A percentile compares a stretch with the other conserved stretches of the same genome.
These are phyloP conservation scores for Alternaria sp. DNA, from an alignment of 2,329 filamentous ascomycete genomes.

Conservation along the genomic window DNA sequence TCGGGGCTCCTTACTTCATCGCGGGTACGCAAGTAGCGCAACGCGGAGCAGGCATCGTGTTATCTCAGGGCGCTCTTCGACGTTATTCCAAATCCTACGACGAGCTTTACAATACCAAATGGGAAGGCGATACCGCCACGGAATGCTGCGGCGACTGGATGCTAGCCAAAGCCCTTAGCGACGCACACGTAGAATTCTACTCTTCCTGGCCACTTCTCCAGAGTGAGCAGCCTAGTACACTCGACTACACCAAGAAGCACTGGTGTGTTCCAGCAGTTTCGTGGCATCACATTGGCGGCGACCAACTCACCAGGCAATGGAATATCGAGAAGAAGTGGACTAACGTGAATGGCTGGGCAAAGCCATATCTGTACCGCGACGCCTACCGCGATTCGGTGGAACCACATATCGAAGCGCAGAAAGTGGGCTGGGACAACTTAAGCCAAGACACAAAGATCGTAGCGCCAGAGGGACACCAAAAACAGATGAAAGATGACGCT, in stretches of 20 bases:
- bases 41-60: slow-evolving; percentile 54
- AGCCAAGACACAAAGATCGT: slow-evolving; percentile 30
- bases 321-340: slow-evolving; percentile 47
- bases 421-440: slow-evolving; percentile 50
- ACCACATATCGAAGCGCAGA: slow-evolving; percentile 40
- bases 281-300: slow-evolving; percentile 45
- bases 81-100: slow-evolving; percentile 45
- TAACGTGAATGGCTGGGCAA: slow-evolving; percentile 40
- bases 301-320: slow-evolving; percentile 43
- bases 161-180: slow-evolving; percentile 45
- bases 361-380: slow-evolving; percentile 46
- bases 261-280: slow-evolving; percentile 57
- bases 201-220: slow-evolving; percentile 56
- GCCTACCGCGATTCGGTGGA: slow-evolving; percentile 45
- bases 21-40: slow-evolving; percentile 53
- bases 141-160: slow-evolving; percentile 53
- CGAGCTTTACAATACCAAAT: slow-evolving; percentile 41
- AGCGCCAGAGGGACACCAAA: slow-evolving; percentile 26
- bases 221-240: slow-evolving; percentile 52
- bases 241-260: slow-evolving; percentile 51
- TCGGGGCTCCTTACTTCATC: slow-evolving; percentile 52
- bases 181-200: slow-evolving; percentile 50
- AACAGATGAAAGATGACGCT: slow-evolving; percentile 26
- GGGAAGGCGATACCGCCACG: slow-evolving; percentile 45
- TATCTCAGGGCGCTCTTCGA: slow-evolving; percentile 54